Conservation (phyloP, 208 protist species). For the Trypanosoma theileri region DNA sequence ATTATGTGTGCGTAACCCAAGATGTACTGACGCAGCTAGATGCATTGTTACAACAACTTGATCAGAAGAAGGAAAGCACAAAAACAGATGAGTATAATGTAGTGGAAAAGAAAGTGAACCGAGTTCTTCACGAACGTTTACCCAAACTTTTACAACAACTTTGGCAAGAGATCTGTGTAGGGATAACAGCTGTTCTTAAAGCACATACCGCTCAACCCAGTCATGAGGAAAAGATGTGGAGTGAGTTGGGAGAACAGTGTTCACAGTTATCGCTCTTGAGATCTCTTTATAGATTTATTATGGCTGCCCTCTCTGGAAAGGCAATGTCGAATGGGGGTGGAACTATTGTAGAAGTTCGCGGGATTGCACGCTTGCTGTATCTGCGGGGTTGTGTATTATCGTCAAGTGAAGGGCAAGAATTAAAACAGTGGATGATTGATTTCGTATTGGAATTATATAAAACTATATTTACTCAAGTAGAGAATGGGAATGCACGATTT, state of each 20-base stretch:
- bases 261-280: conserved; percentile 11
- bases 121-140: conserved; percentile 8
- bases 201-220: neutral
- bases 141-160: conserved; percentile 16
- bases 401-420: neutral
- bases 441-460: conserved; percentile 2
- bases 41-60: neutral
- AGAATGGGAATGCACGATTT: neutral
- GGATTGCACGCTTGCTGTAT: conserved; percentile 2
- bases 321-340: neutral
- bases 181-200: neutral
- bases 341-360: neutral
- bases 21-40: conserved; percentile 4
- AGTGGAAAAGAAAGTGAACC: conserved; percentile 6
- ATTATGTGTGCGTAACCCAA: conserved; percentile 3
- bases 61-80: neutral
- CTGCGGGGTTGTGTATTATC: neutral
- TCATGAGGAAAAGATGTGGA: neutral
- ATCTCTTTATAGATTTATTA: conserved; percentile 7
- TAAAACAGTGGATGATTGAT: conserved; percentile 2
- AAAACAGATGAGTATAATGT: neutral
- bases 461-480: too few relatives aligned
- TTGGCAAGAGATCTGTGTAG: conserved; percentile 17
- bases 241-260: neutral
- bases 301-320: neutral